These are phyloP conservation scores for Aspergillus ruber DNA, from an alignment of 2,329 filamentous ascomycete genomes.

Conservation along the genomic window DNA sequence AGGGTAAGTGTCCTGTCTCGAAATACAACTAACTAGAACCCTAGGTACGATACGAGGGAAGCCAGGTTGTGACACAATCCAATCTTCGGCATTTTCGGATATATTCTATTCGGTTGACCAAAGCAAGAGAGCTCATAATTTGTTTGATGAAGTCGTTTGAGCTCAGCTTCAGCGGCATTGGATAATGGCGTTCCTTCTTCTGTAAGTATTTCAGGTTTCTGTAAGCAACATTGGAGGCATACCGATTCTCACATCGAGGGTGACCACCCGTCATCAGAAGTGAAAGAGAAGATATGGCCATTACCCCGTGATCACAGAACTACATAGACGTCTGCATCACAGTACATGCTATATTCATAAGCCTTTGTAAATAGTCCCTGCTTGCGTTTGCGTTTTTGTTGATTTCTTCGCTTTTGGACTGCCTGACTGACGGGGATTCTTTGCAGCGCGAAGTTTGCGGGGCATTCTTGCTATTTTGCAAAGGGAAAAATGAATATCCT, in stretches of 20 bases:
- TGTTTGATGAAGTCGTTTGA: neutral
- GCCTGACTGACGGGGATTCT: neutral
- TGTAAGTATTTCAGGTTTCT: neutral
- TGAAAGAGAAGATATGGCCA: slow-evolving; percentile 10
- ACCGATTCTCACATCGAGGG: neutral
- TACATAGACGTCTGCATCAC: slow-evolving; percentile 9
- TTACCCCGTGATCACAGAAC: slow-evolving; percentile 14
- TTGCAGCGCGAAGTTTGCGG: neutral
- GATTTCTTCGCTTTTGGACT: neutral
- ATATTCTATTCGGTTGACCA: neutral
- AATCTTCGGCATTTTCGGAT: neutral
- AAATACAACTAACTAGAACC: too few species aligned
- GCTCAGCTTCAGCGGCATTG: neutral
- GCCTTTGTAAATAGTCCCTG: slow-evolving; percentile 3
- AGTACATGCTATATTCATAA: slow-evolving; percentile 11
- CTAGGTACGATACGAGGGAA: too few species aligned
- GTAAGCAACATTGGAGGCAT: neutral
- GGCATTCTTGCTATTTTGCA: too few species aligned
- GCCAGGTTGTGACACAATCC: too few species aligned
- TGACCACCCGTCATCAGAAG: neutral
- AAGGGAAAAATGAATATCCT: too few species aligned
- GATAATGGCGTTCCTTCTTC: neutral
- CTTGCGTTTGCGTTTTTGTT: neutral
- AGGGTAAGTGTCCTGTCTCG: too few species aligned
- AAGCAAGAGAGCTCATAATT: neutral